Base-by-base conservation (phyloP, 2,329 filamentous ascomycete genomes). In the Xylariaceae sp. region DNA sequence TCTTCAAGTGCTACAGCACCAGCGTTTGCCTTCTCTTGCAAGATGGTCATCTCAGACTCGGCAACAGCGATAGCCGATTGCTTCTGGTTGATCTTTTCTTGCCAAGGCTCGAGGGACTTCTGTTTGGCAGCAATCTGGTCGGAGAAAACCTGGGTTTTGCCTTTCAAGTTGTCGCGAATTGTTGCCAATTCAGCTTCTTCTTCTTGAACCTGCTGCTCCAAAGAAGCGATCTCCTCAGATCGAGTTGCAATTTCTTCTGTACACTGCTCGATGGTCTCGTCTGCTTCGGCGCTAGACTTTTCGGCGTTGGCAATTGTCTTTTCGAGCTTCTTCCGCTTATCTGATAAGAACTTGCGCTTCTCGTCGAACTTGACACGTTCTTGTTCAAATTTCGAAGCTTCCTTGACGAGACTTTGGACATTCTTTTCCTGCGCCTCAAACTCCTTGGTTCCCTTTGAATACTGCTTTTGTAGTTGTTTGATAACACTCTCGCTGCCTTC, bases 281-380 rank as follows among this genome's bases (percentile, higher is more conserved):
- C 79, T 3, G 90, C 86, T 57, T 94, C 89, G 1, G 79, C 77
- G 1, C 82, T 79, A 5, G 85, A 82, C 47, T 85, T 83, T 52
- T 88, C 87, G 48, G 88, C 88, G 37, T 83, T 85, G 44, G 82
- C 76, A 50, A 93, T 87, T 0, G 85, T 80, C 71, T 95, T 97
- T 55, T 97, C 89, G 12, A 95, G 77, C 70, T 98, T 98, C 73
- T 93, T 95, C 58, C 88, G 85, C 71, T 98, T 98, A 60, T 85
- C 85, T 2, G 79, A 74, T 54, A 98, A 70, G 66, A 97, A 97
- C 64, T 98, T 98, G 65, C 86, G 85, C 74, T 97, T 97, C 67
- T 98, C 94, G 54, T 97, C 92, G 55, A 95, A 91, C 63, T 98
- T 98, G 67, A 98, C 93, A 19, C 85, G 84, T 62, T 97, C 93